Conservation (phyloP, 257 asterid genomes). For the Misopates orontium region DNA sequence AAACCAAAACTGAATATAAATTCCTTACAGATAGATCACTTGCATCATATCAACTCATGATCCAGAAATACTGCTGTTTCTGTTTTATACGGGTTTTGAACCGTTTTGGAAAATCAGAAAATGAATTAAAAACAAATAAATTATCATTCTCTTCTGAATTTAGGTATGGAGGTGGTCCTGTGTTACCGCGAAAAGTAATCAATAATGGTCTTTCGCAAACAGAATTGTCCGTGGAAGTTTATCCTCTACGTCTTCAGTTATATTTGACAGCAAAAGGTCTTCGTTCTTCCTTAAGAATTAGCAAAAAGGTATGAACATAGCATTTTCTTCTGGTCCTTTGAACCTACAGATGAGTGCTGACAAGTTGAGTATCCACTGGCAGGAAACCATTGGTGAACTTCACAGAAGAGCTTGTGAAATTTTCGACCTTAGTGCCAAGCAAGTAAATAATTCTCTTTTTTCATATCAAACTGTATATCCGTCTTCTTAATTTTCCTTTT, state of each 20-base stretch:
- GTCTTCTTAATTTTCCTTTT: conserved; percentile 20
- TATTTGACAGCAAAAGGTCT: conserved; percentile 92
- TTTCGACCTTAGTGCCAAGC: conserved; percentile 70
- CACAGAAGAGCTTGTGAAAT: conserved; percentile 84
- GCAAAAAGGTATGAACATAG: conserved; percentile 78
- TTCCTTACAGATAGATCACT: no score
- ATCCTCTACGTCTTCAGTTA: conserved; percentile 91
- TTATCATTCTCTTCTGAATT: conserved; percentile 36
- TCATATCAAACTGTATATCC: conserved; percentile 1
- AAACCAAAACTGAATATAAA: no score
- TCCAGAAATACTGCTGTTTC: no score
- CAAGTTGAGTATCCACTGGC: conserved; percentile 30
- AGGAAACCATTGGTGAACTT: conserved; percentile 94
- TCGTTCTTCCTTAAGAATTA: conserved; percentile 73
- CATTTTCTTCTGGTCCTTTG: conserved; percentile 22
- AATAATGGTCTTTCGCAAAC: conserved; percentile 88
- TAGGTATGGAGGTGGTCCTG: conserved; percentile 99
- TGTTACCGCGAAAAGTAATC: conserved; percentile 86
- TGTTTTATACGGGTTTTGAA: background rate
- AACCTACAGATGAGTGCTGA: conserved; percentile 19
- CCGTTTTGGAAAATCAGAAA: conserved; percentile 6
- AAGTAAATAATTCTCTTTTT: conserved; percentile 49
- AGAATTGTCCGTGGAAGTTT: conserved; percentile 96
- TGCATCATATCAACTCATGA: no score
- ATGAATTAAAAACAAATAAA: conserved; percentile 23